Base-by-base conservation (phyloP, 306 rosid genomes). In the Cucurbita pepo region DNA sequence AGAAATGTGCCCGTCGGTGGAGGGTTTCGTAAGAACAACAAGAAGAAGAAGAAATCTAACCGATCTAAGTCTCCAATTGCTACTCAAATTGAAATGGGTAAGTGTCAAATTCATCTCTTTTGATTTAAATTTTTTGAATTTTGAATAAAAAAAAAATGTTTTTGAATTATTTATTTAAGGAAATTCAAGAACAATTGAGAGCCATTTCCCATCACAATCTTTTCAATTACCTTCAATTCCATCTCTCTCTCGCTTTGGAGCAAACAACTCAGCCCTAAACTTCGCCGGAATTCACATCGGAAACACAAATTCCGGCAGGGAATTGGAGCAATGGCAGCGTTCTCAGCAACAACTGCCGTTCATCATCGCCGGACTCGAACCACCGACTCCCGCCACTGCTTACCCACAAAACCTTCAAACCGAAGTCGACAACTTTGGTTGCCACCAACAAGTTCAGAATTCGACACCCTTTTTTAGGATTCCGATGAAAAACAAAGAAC, bases 1-100 rank as follows among this genome's bases (percentile, higher is more conserved):
- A 66, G 98, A 37, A 93, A 77, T 54, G 98, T 93, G 53, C 98
- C 96, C 0, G 98, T 93, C 4, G 98, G 98, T 1, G 98, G 98
- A 8, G 98, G 98, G 0, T 88, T 96, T 75, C 85, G 98, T 3
- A 79, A 89, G 18, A 93, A 93, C 88, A 93, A 93, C 88, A 93
- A 93, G 86, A 93, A 93, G 78, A 89, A 57, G 85, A 92, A 88
- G 71, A 84, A 85, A 58, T 77, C 61, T 66, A 84, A 72, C 44
- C 85, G 85, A 14, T 83, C 92, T 7, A 90, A 88, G 66, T 88
- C 98, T 48, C 96, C 93, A 3, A 69, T 44, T 30, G 10, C 59
- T 59, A 34, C 44, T 71, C 81, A 85, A 52, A 79, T 75, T 53
- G 81, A 81, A 58, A 45, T 79, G 57, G 79, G 76, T 14, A 81